phyloP scores from a whole-genome alignment of 2,329 filamentous ascomycete genomes.

The Pseudocercospora musae region DNA sequence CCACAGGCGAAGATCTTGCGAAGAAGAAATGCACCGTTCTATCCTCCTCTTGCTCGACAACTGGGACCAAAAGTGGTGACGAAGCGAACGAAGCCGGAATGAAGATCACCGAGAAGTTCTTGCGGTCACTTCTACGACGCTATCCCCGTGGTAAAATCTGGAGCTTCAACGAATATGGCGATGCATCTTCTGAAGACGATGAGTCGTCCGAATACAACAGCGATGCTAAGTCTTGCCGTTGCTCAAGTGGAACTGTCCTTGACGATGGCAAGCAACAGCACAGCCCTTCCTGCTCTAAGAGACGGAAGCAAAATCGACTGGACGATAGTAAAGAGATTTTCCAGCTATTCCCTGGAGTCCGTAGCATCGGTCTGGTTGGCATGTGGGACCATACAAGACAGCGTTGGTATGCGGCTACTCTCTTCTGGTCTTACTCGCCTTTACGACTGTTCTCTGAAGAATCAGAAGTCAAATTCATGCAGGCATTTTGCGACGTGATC shows the following conservation, averaged over 20 bases:
- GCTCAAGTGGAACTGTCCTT: neutral
- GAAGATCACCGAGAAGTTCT: constrained; percentile 24
- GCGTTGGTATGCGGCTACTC: constrained; percentile 32
- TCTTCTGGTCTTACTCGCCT: constrained; percentile 47
- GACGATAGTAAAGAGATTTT: constrained; percentile 32
- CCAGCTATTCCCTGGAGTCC: constrained; percentile 44
- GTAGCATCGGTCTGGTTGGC: constrained; percentile 50
- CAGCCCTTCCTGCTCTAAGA: constrained; percentile 16
- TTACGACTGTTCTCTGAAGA: constrained; percentile 42
- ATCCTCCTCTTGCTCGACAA: constrained; percentile 19
- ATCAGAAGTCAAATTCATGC: constrained; percentile 39
- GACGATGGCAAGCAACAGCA: constrained; percentile 9
- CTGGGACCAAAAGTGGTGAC: constrained; percentile 4
- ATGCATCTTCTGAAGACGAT: constrained; percentile 29
- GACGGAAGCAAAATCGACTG: constrained; percentile 23
- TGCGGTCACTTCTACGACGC: constrained; percentile 27
- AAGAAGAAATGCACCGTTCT: constrained; percentile 23
- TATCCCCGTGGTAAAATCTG: constrained; percentile 38
- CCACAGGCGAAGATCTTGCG: constrained; percentile 8
- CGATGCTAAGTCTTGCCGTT: constrained; percentile 16
- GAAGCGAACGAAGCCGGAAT: constrained; percentile 5
- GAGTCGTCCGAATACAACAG: constrained; percentile 25
- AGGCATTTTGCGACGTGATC: constrained; percentile 44
- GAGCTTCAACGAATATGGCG: constrained; percentile 32
- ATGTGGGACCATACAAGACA: constrained; percentile 49